Base-by-base conservation (phyloP, 306 rosid species). In the Psophocarpus tetragonolobus region DNA sequence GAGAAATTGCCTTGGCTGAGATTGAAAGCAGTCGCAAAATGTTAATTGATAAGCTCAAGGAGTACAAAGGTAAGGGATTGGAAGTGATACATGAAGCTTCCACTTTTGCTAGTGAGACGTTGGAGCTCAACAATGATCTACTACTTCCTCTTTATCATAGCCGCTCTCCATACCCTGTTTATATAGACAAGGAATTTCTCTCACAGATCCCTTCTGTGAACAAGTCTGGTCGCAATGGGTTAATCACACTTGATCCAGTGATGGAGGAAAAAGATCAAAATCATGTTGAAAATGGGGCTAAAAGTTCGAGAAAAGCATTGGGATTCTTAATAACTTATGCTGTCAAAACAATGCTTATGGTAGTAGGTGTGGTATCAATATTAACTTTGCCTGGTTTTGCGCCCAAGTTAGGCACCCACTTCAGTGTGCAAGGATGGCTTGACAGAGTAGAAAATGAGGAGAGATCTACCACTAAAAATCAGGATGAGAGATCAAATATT, bases 121-220 rank as follows among this genome's bases (percentile, higher is more conserved):
- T 95, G 50, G 92, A 91, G 74, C 90, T 84, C 63, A 90, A 71
- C 86, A 87, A 86, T 66, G 96, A 92, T 84, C 88, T 92, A 39
- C 84, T 89, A 53, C 98, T 95, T 73, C 98, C 98, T 77, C 97
- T 97, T 13, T 95, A 95, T 85, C 92, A 91, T 18, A 88, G 68
- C 70, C 93, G 85, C 51, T 90, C 90, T 76, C 91, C 95, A 0
- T 82, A 76, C 73, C 42, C 93, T 17, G 65, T 87, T 54, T 41
- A 74, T 64, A 79, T 90, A 39, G 86, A 85, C 70, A 85, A 90
- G 69, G 88, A 88, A 35, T 79, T 79, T 79, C 57, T 81, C 57
- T 77, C 87, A 17, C 89, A 76, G 57, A 39, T 77, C 71, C 77
- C 87, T 51, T 83, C 93, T 4, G 61, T 73, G 56, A 85, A 74